These are phyloP conservation scores for Suillus sp. DNA, from an alignment of 768 basidiomycete species.

Conservation along the genomic window DNA sequence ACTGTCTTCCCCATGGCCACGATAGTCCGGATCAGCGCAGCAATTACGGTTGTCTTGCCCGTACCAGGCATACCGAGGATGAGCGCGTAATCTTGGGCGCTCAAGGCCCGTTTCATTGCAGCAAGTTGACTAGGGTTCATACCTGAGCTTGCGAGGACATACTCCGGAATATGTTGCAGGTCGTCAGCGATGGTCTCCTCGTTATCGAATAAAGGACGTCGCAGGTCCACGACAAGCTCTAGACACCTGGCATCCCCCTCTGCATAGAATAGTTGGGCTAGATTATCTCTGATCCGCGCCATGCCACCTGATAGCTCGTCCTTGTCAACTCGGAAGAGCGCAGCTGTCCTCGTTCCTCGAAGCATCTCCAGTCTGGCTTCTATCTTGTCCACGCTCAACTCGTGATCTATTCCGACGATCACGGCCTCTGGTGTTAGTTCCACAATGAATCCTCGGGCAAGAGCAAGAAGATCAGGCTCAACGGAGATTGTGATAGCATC, in stretches of 20 bases:
- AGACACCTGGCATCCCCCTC: slow-evolving; percentile 70
- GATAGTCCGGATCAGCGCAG: slow-evolving; percentile 79
- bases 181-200: slow-evolving; percentile 20
- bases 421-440: slow-evolving; percentile 66
- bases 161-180: slow-evolving; percentile 31
- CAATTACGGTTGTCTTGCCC: slow-evolving; percentile 95
- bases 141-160: slow-evolving; percentile 34
- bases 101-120: slow-evolving; percentile 74
- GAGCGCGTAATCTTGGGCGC: slow-evolving; percentile 86
- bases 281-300: slow-evolving; percentile 86
- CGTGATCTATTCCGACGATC: slow-evolving; percentile 82
- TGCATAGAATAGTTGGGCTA: slow-evolving; percentile 85
- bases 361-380: slow-evolving; percentile 38
- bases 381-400: slow-evolving; percentile 55
- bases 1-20: slow-evolving; percentile 85
- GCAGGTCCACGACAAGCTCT: slow-evolving; percentile 81
- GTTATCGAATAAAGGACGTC: slow-evolving; percentile 61
- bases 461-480: slow-evolving; percentile 81
- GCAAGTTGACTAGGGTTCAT: slow-evolving; percentile 73
- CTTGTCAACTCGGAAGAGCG: slow-evolving; percentile 85
- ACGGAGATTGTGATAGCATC: slow-evolving; percentile 89
- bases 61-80: slow-evolving; percentile 98
- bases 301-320: slow-evolving; percentile 90
- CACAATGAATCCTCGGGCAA: slow-evolving; percentile 82
- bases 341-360: slow-evolving; percentile 18